Conservation (phyloP, 2,329 filamentous ascomycete species). For the Cytospora mali region DNA sequence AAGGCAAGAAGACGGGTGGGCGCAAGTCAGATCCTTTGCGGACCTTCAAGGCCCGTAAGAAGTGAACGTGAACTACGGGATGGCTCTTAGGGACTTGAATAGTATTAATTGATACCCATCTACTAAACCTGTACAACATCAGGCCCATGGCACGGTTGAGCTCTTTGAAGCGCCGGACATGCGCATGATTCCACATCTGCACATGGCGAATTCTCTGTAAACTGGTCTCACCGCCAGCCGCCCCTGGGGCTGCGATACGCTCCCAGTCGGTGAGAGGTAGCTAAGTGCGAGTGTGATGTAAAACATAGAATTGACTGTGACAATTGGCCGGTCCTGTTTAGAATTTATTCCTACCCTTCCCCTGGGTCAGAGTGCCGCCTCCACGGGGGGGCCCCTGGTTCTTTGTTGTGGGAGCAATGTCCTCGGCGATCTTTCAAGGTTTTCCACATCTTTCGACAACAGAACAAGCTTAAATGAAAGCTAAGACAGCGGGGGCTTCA, state of each 20-base stretch:
- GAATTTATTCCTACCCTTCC: conserved; percentile 8
- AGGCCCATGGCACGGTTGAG: not conserved
- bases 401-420: not conserved
- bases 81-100: conserved; percentile 7
- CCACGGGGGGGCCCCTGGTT: not conserved
- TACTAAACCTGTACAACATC: not conserved
- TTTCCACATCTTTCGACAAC: not conserved
- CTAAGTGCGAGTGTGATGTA: conserved; percentile 1
- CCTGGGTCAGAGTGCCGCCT: not conserved
- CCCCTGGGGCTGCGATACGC: not conserved
- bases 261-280: not conserved
- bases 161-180: not conserved
- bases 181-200: not conserved
- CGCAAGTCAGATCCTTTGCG: conserved; percentile 83
- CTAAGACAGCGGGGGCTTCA: not conserved
- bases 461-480: not conserved
- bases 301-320: too few relatives aligned
- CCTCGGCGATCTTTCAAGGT: not conserved
- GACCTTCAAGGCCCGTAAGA: conserved; percentile 73
- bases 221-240: too few relatives aligned
- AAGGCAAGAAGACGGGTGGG: conserved; percentile 51
- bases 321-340: too few relatives aligned
- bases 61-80: conserved; percentile 35
- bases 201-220: not conserved
- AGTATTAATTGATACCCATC: conserved; percentile 24